Evolutionary conservation across 2,329 filamentous ascomycete species (phyloP).

Genomic region (Penicillium sp.): DNA sequence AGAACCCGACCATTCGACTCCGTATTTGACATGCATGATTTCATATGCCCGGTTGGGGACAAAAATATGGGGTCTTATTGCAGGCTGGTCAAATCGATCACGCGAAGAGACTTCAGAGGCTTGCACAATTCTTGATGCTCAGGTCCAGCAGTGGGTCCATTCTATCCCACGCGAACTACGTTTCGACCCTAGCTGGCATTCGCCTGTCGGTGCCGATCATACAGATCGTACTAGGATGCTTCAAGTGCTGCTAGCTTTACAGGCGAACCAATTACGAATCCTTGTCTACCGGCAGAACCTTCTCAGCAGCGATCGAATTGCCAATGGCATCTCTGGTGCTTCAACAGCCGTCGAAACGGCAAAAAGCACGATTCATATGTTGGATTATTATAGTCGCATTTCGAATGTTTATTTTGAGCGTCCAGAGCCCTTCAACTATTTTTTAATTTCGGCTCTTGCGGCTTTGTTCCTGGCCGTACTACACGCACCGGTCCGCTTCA

Average conservation of each 20-base stretch:
- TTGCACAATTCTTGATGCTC: slow-evolving; percentile 46
- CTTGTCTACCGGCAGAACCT: slow-evolving; percentile 52
- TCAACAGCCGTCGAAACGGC: slow-evolving; percentile 48
- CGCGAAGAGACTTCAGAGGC: slow-evolving; percentile 43
- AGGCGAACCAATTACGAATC: slow-evolving; percentile 52
- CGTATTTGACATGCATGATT: slow-evolving; percentile 55
- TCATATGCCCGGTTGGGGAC: slow-evolving; percentile 53
- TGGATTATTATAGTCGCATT: slow-evolving; percentile 42
- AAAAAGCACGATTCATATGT: slow-evolving; percentile 43
- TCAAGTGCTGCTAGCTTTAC: slow-evolving; percentile 49
- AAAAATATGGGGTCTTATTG: slow-evolving; percentile 52
- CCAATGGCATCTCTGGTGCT: slow-evolving; percentile 39
- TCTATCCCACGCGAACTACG: slow-evolving; percentile 51
- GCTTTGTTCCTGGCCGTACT: slow-evolving; percentile 51
- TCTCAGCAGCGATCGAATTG: slow-evolving; percentile 44
- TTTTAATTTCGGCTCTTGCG: slow-evolving; percentile 45
- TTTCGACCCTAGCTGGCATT: slow-evolving; percentile 36
- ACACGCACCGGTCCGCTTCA: slow-evolving; percentile 50
- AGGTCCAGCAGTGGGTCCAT: slow-evolving; percentile 52
- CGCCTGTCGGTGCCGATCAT: slow-evolving; percentile 18
- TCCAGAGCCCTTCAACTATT: slow-evolving; percentile 49
- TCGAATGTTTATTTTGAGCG: slow-evolving; percentile 46
- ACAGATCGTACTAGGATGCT: slow-evolving; percentile 46
- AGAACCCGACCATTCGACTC: slow-evolving; percentile 44
- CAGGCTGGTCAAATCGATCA: slow-evolving; percentile 40